These are phyloP conservation scores for Wickerhamiella occidentalis DNA, from an alignment of 805 yeast species.

Conservation along the genomic window DNA sequence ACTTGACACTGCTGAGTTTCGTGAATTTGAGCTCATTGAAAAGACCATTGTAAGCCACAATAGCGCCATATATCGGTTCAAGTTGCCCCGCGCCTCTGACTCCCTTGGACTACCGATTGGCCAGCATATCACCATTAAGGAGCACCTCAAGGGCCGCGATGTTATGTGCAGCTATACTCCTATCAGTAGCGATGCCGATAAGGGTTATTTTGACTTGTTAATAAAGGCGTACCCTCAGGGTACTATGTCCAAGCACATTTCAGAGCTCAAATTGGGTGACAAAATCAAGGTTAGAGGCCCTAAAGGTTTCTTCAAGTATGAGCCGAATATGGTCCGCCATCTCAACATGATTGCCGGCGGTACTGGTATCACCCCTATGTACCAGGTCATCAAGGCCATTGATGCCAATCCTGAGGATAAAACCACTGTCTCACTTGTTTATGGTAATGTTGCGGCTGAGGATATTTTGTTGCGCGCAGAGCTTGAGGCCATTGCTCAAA, in stretches of 20 bases:
- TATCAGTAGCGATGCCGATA: slow-evolving; percentile 53
- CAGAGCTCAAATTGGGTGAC: slow-evolving; percentile 66
- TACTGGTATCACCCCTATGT: slow-evolving; percentile 85
- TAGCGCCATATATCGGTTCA: slow-evolving; percentile 68
- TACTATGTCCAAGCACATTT: slow-evolving; percentile 64
- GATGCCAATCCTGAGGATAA: slow-evolving; percentile 63
- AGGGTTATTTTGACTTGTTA: slow-evolving; percentile 74
- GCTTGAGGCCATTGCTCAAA: slow-evolving; percentile 50
- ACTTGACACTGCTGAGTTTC: slow-evolving; percentile 51
- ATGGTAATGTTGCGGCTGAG: slow-evolving; percentile 67
- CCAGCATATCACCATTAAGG: slow-evolving; percentile 77
- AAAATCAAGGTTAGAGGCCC: slow-evolving; percentile 61
- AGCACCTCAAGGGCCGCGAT: slow-evolving; percentile 65
- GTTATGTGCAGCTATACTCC: slow-evolving; percentile 85
- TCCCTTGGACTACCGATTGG: slow-evolving; percentile 85
- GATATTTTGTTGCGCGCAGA: slow-evolving; percentile 76
- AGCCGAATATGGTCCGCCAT: slow-evolving; percentile 60
- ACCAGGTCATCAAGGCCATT: slow-evolving; percentile 75
- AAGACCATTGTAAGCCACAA: slow-evolving; percentile 69
- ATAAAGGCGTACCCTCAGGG: slow-evolving; percentile 78
- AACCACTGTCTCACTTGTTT: slow-evolving; percentile 62
- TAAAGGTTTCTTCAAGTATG: slow-evolving; percentile 74
- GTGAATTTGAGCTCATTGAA: slow-evolving; percentile 66
- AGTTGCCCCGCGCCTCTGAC: slow-evolving; percentile 61
- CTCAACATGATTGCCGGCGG: slow-evolving; percentile 95